Evolutionary conservation across 108 stramenopile species (phyloP).

Genomic region (Stephanodiscus minutulus): DNA sequence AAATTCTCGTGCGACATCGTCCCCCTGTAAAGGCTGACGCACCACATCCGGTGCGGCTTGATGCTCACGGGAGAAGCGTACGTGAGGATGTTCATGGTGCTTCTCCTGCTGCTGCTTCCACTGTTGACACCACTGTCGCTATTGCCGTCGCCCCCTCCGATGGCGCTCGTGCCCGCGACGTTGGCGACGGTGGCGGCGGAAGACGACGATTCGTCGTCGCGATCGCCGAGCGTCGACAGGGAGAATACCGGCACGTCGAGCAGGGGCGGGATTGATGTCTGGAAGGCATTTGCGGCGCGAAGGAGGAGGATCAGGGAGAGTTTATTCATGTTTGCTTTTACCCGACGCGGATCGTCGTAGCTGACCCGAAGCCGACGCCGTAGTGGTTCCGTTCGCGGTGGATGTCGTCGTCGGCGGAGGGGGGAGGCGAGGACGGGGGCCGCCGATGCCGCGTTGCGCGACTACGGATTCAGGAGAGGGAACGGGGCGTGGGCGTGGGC

Average conservation of each 20-base stretch:
- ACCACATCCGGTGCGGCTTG: constrained; percentile 70
- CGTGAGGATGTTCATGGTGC: constrained; percentile 83
- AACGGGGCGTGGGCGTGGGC: too few relatives aligned
- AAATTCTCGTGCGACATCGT: constrained; percentile 77
- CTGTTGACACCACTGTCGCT: constrained; percentile 25
- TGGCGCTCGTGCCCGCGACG: neutral
- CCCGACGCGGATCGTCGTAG: too few relatives aligned
- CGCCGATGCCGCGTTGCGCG: too few relatives aligned
- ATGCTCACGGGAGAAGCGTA: constrained; percentile 82
- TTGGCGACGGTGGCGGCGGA: neutral
- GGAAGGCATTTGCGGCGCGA: constrained; percentile 7
- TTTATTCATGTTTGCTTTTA: too few relatives aligned
- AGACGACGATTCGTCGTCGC: neutral
- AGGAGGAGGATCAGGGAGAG: constrained; percentile 6
- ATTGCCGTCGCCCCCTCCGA: neutral
- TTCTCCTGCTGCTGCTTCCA: neutral
- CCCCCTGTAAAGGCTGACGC: constrained; percentile 71
- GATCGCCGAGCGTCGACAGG: constrained; percentile 54
- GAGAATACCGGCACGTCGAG: constrained; percentile 80
- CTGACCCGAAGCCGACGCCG: too few relatives aligned
- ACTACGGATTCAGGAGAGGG: too few relatives aligned
- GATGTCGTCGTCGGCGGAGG: too few relatives aligned
- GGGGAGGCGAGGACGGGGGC: too few relatives aligned
- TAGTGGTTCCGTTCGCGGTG: too few relatives aligned
- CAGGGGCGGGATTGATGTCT: constrained; percentile 57